Percentiles rank a stretch among this genome's conserved stretches.
Conservation (phyloP, 352 stramenopile species). For the Elongisporangium undulatum region DNA sequence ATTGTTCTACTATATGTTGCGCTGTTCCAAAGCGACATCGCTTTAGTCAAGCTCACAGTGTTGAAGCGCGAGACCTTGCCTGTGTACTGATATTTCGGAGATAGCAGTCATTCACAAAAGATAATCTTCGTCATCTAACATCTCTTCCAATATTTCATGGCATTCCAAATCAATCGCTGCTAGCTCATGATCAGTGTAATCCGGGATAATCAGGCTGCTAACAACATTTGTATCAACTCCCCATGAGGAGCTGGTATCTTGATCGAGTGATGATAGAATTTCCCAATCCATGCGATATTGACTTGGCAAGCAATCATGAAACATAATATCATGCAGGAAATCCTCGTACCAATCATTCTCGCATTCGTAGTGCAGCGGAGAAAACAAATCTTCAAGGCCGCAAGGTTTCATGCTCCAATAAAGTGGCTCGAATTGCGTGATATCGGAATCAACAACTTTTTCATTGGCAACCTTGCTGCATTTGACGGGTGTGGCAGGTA, state of each 20-base stretch:
- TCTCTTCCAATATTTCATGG: slow-evolving; percentile 14
- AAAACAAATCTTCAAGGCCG: slow-evolving; percentile 30
- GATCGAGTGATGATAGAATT: slow-evolving; percentile 24
- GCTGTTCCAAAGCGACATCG: background rate
- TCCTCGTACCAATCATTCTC: slow-evolving; percentile 45
- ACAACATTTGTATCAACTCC: background rate
- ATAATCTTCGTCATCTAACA: background rate
- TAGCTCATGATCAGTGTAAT: background rate
- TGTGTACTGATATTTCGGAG: no score
- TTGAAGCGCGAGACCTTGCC: no score
- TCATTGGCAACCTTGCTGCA: background rate
- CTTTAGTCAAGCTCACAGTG: background rate
- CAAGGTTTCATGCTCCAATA: background rate
- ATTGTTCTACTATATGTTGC: background rate
- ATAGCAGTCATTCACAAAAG: background rate
- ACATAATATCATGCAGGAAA: slow-evolving; percentile 32
- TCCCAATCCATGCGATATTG: slow-evolving; percentile 47
- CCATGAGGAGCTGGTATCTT: background rate
- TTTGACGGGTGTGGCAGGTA: background rate
- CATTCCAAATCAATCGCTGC: slow-evolving; percentile 21
- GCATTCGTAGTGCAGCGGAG: slow-evolving; percentile 8
- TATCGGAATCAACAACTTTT: background rate
- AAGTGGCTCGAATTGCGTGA: background rate
- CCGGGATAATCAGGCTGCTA: background rate
- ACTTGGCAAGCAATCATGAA: slow-evolving; percentile 28